Evolutionary conservation across 192 early-diverging fungal species (phyloP).

Genomic region (Rhizophagus sp.): DNA sequence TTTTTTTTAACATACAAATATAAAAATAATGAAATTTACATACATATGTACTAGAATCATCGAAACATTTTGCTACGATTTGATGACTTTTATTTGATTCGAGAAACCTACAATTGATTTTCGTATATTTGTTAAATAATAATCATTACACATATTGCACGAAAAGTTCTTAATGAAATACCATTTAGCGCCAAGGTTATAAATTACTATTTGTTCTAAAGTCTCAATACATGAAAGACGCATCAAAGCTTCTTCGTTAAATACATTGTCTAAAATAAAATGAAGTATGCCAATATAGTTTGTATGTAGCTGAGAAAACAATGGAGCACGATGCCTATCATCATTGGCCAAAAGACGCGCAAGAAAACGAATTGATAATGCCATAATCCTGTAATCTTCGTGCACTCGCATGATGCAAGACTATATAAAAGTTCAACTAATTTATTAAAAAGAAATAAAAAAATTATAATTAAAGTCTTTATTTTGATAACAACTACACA

Average conservation of each 20-base stretch:
- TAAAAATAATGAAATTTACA: background rate
- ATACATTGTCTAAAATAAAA: constrained; percentile 39
- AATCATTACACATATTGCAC: background rate
- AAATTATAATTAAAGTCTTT: too few relatives aligned
- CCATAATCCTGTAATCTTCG: constrained; percentile 42
- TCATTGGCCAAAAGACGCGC: constrained; percentile 34
- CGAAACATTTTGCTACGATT: constrained; percentile 39
- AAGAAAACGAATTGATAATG: constrained; percentile 41
- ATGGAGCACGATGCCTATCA: background rate
- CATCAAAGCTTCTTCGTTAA: constrained; percentile 38
- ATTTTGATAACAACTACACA: background rate
- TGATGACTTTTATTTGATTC: constrained; percentile 34
- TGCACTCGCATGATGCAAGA: constrained; percentile 14
- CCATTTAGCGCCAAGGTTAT: constrained; percentile 45
- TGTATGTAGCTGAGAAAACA: constrained; percentile 32
- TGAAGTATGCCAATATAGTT: constrained; percentile 32
- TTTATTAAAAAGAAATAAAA: too few relatives aligned
- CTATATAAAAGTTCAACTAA: background rate
- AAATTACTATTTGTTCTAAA: constrained; percentile 32
- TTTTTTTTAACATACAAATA: background rate
- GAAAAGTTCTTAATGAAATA: constrained; percentile 18
- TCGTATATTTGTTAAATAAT: background rate
- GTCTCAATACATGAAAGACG: constrained; percentile 43
- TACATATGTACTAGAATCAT: constrained; percentile 52
- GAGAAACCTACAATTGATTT: constrained; percentile 38